Evolutionary conservation across 768 basidiomycete genomes (phyloP).

Genomic region (Collybia mongolica): DNA sequence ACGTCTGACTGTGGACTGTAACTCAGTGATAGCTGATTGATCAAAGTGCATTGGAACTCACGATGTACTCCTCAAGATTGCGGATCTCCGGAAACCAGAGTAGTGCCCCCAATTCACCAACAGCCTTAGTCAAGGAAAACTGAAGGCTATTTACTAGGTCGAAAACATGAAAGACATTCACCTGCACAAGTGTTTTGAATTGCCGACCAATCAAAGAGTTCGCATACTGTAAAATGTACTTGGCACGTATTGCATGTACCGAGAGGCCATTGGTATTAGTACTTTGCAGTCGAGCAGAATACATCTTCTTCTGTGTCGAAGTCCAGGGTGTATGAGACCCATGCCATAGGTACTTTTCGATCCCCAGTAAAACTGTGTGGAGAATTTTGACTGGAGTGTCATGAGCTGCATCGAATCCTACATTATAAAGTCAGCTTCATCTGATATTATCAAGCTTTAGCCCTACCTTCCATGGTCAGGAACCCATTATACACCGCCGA

Average conservation of each 20-base stretch:
- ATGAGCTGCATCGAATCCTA: constrained; percentile 24
- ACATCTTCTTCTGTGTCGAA: constrained; percentile 20
- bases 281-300: constrained; percentile 27
- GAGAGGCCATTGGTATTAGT: constrained; percentile 27
- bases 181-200: constrained; percentile 37
- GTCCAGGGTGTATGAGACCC: constrained; percentile 27
- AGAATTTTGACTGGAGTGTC: constrained; percentile 43
- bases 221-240: constrained; percentile 41
- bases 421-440: too few species aligned
- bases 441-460: too few species aligned
- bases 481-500: constrained; percentile 28
- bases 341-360: constrained; percentile 44
- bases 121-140: constrained; percentile 26
- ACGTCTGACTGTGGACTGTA: constrained; percentile 19
- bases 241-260: constrained; percentile 31
- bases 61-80: constrained; percentile 34
- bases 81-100: constrained; percentile 41
- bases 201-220: constrained; percentile 42
- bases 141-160: constrained; percentile 22
- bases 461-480: constrained; percentile 25
- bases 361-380: constrained; percentile 41
- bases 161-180: constrained; percentile 35
- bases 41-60: constrained; percentile 8
- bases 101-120: constrained; percentile 32
- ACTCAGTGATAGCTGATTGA: not conserved